Percentiles rank a stretch among this genome's conserved stretches.
Evolutionary conservation across 768 basidiomycete species (phyloP).

Genomic region (Amanita phalloides): DNA sequence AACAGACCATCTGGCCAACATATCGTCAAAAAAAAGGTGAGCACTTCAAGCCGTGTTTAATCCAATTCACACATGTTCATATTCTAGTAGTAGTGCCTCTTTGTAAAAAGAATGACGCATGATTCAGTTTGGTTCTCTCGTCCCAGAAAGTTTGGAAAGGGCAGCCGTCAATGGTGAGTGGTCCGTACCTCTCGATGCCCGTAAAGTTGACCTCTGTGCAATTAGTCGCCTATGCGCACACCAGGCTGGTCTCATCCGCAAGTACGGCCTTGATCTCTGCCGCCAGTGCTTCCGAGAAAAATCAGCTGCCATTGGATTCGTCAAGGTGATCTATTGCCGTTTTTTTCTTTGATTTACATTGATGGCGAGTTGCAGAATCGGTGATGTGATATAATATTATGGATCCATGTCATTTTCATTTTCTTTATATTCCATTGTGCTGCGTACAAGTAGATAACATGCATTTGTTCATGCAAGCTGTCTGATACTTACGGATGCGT

Average conservation of each 20-base stretch:
- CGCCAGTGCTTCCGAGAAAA: conserved; percentile 99
- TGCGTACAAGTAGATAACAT: neutral
- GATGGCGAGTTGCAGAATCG: conserved; percentile 27
- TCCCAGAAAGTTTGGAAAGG: conserved; percentile 92
- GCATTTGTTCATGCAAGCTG: neutral
- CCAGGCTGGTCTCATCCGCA: conserved; percentile 95
- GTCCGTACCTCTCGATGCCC: neutral
- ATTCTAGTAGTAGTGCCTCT: conserved; percentile 7
- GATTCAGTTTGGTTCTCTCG: conserved; percentile 97
- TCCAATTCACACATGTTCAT: neutral
- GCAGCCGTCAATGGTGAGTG: conserved; percentile 85
- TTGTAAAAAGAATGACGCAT: conserved; percentile 76
- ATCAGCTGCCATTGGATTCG: conserved; percentile 85
- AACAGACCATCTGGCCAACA: neutral
- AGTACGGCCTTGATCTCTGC: conserved; percentile 95
- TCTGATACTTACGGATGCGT: neutral
- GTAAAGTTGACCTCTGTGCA: neutral
- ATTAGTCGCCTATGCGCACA: conserved; percentile 89
- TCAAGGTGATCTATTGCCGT: conserved; percentile 56
- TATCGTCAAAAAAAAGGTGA: neutral
- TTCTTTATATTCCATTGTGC: neutral
- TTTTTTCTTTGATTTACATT: neutral
- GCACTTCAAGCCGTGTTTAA: neutral
- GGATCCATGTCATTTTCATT: too few relatives aligned
- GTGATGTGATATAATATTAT: conserved; percentile 17